phyloP scores from a whole-genome alignment of 179 eudicot genomes.

The Carnegiea gigantea region DNA sequence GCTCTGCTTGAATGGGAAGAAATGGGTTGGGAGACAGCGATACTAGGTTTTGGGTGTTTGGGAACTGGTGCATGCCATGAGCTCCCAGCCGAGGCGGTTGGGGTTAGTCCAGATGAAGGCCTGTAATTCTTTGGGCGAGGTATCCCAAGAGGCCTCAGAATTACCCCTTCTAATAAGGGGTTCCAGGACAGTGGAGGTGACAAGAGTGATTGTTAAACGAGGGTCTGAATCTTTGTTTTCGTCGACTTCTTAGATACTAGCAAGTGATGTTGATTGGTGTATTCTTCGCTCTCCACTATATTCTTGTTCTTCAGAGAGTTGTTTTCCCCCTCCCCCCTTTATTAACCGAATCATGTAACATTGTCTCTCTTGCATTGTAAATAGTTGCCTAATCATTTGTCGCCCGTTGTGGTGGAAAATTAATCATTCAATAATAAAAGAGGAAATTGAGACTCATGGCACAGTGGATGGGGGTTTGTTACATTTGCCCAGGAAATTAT shows the following conservation, averaged over 20 bases:
- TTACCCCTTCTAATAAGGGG: neutral
- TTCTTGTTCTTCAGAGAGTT: neutral
- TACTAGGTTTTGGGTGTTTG: neutral
- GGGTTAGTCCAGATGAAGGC: neutral
- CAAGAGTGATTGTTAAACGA: neutral
- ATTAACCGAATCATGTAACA: neutral
- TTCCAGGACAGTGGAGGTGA: neutral
- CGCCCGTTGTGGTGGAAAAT: neutral
- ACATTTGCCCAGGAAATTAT: no score
- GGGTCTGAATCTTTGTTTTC: neutral
- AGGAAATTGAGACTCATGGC: neutral
- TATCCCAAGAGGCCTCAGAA: neutral
- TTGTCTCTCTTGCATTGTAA: neutral
- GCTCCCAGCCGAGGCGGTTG: neutral
- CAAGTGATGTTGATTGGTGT: conserved; percentile 5
- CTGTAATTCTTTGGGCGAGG: no score
- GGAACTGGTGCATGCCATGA: neutral
- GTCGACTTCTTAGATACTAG: neutral
- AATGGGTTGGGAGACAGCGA: neutral
- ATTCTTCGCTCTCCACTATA: neutral
- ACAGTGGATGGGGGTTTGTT: neutral
- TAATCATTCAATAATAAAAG: neutral
- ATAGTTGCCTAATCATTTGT: neutral
- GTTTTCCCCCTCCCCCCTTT: neutral
- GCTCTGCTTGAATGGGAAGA: conserved; percentile 8